Evolutionary conservation across 164 flowering plant species (phyloP).

Genomic region (Umbilicus rupestris): DNA sequence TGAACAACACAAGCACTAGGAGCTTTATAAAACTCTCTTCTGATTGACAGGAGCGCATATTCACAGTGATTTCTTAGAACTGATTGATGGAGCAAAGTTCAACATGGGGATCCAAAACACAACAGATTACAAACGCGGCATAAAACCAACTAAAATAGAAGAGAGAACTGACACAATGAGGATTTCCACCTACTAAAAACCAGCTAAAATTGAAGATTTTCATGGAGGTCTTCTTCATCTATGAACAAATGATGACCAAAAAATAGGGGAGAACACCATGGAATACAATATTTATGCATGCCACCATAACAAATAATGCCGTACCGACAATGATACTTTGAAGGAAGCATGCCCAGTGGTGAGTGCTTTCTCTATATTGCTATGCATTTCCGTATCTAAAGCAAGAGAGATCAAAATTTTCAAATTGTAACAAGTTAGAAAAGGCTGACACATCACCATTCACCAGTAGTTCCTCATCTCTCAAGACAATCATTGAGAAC

Average conservation of each 20-base stretch:
- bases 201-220: background rate
- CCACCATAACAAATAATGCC: conserved; percentile 10
- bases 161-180: background rate
- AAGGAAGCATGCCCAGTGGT: conserved; percentile 58
- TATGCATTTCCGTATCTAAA: conserved; percentile 77
- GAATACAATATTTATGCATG: background rate
- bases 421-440: background rate
- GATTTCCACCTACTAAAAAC: background rate
- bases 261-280: background rate
- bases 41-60: background rate
- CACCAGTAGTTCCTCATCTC: too few species aligned
- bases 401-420: conserved; percentile 1
- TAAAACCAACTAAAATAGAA: too few species aligned
- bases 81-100: too few species aligned
- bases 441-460: background rate
- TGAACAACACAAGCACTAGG: background rate
- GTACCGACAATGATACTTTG: conserved; percentile 64
- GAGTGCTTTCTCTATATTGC: conserved; percentile 46
- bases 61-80: background rate
- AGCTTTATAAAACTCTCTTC: background rate
- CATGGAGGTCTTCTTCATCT: background rate
- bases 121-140: background rate
- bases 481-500: too few species aligned
- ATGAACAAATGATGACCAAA: background rate
- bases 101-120: background rate